phyloP scores from a whole-genome alignment of 306 rosid species.

The Gastrolobium bilobum region DNA sequence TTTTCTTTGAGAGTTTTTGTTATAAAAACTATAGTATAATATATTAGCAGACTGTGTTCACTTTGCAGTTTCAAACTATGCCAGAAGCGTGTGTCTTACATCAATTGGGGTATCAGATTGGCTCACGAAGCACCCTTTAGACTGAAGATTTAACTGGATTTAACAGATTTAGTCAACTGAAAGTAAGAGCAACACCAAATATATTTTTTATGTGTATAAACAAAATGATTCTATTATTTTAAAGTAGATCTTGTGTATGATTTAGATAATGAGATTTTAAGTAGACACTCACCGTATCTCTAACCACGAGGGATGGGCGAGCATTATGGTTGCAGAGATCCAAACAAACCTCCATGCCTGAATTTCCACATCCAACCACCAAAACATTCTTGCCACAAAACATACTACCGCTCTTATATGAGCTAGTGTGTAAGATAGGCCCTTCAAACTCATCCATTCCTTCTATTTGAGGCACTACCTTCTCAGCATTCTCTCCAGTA shows the following conservation, averaged over 20 bases:
- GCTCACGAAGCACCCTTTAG: background rate
- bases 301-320: slow-evolving; percentile 73
- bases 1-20: background rate
- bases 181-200: too few relatives aligned
- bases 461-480: slow-evolving; percentile 64
- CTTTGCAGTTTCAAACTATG: slow-evolving; percentile 23
- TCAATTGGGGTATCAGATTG: background rate
- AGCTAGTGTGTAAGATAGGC: slow-evolving; percentile 67
- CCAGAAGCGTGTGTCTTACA: background rate
- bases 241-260: background rate
- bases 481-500: slow-evolving; percentile 83
- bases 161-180: background rate
- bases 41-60: background rate
- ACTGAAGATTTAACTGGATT: background rate
- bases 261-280: background rate
- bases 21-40: background rate
- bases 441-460: slow-evolving; percentile 70
- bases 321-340: slow-evolving; percentile 83
- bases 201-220: background rate
- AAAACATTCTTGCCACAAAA: slow-evolving; percentile 72
- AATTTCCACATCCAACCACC: slow-evolving; percentile 92
- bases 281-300: slow-evolving; percentile 68
- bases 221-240: background rate
- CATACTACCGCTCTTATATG: slow-evolving; percentile 65
- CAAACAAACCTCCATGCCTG: slow-evolving; percentile 88